Base-by-base conservation (phyloP, 768 basidiomycete species). In the Calocera viscosa region DNA sequence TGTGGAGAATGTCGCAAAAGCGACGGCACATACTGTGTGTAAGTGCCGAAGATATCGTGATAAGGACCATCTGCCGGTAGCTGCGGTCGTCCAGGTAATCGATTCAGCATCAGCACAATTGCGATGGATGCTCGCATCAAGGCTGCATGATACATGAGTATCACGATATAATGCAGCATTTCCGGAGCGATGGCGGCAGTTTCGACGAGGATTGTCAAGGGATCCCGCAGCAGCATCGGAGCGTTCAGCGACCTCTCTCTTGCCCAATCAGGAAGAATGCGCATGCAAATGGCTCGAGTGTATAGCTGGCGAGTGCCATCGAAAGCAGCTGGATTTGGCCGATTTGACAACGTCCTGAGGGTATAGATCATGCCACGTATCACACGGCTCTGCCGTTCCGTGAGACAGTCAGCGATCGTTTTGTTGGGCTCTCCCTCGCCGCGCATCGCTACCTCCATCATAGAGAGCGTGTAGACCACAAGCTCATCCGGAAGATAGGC, bases 401-500 rank as follows among this genome's bases (percentile, higher is more conserved):
- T 85, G 35, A 94, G 72, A 66, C 83, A 84, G 71, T 95, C 91
- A 1, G 86, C 87, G 67, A 91, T 78, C 69, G 82, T 80, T 38
- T 77, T 81, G 11, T 77, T 78, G 2, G 78, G 75, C 10, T 70
- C 66, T 12, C 82, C 82, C 22, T 81, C 75, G 1, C 93, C 93
- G 28, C 96, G 82, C 67, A 88, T 84, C 0, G 89, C 82, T 17
- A 90, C 83, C 76, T 98, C 96, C 65, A 93, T 82, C 5, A 85
- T 80, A 1, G 88, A 80, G 39, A 98, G 82, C 2, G 94, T 94
- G 75, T 95, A 97, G 1, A 89, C 90, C 39, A 95, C 79, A 17
- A 98, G 78, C 70, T 97, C 93, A 70, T 95, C 90, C 0, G 96
- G 93, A 1, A 99, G 80, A 73, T 96, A 97, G 60, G 94, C 83